phyloP scores from a whole-genome alignment of 148 eudicot species.

The Cornus suecica region DNA sequence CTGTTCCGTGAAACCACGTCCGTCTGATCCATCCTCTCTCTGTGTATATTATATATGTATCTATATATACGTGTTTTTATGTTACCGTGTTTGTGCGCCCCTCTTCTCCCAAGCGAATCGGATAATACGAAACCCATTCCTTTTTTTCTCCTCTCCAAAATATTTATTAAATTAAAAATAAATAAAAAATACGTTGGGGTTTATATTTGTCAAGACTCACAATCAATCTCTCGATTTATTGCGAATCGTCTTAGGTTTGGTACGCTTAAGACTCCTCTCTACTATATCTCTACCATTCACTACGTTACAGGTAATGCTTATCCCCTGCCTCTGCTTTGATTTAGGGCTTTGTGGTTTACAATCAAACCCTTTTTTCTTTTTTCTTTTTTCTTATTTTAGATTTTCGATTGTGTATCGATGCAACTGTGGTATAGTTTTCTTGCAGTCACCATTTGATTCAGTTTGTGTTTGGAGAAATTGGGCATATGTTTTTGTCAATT shows the following conservation, averaged over 20 bases:
- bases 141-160: neutral
- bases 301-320: neutral
- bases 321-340: neutral
- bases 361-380: neutral
- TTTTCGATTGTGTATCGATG: neutral
- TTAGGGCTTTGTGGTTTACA: neutral
- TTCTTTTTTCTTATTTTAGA: neutral
- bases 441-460: neutral
- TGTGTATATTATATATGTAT: neutral
- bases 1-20: neutral
- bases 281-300: neutral
- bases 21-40: neutral
- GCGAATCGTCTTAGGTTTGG: neutral
- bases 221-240: neutral
- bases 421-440: neutral
- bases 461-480: no score
- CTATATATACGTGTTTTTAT: neutral
- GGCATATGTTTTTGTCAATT: neutral
- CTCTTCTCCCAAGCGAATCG: neutral
- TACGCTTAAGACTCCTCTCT: neutral
- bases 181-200: no score
- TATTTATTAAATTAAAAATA: neutral
- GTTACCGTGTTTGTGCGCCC: no score
- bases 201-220: no score
- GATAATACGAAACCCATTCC: neutral